Evolutionary conservation across 2,329 filamentous ascomycete genomes (phyloP), one percentile per base, ranked within the genome.

Genomic region (Dactylellina haptotyla): DNA sequence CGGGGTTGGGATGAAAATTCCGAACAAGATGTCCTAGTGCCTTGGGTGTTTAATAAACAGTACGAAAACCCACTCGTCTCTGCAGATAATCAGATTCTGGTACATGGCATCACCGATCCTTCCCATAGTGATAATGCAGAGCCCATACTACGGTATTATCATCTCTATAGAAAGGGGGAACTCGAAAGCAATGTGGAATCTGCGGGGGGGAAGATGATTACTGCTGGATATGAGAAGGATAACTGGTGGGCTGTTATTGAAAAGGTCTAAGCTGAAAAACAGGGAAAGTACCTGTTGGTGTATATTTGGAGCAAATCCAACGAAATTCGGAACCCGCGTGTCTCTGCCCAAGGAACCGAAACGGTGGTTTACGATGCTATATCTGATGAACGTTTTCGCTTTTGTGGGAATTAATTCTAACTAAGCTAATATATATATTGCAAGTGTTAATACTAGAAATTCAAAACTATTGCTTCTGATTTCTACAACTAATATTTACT

Each of bases 211-310:
- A 82, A 82, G 53, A 87, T 97, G 12, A 78, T 95, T 23, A 89
- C 91, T 76, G 88, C 87, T 71, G 95, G 95, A 32, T 99, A 98
- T 81, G 95, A 99, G 80, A 93, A 89, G 83, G 95, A 98, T 80
- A 99, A 99, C 82, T 98, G 95, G 95, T 99, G 94, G 94, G 92
- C 89, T 61, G 89, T 97, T 79, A 86, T 84, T 66, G 48, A 77
- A 43, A 65, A 18, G n/a, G 43, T 46, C 23, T 25, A 37, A 50
- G 18, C 12, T 6, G 16, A 18, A n/a, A 2, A 8, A 46, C 2
- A 46, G 3, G n/a, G 41, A 18, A 12, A 4, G 12, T 45, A 6
- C n/a, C n/a, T 34, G 14, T 34, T 6, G 32, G 14, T 6, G 14
- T 34, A 34, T 34, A 6, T 14, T 34, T 34, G 6, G 32, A 34